Base-by-base conservation (phyloP, 2,329 filamentous ascomycete species). In the Verticillium klebahnii region DNA sequence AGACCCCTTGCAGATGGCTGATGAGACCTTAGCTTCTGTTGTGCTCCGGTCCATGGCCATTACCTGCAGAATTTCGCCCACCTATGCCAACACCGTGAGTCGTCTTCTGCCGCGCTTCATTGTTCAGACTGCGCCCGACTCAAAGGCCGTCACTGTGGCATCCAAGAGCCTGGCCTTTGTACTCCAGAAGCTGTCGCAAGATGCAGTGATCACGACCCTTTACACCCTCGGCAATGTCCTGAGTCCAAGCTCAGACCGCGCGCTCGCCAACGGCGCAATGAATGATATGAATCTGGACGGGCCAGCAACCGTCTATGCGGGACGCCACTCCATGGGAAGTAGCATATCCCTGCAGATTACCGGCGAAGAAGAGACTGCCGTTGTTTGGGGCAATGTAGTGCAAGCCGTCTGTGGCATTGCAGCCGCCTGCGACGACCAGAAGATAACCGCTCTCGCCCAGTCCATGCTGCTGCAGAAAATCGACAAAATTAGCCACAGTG, bases 401-500 rank as follows among this genome's bases (percentile, higher is more conserved):
- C 89, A 96, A 71, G 92, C 94, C 0, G 94, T 99, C 64, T 94
- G 96, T 62, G 89, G 88, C n/a, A 92, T 99, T 72, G 92, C 95
- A 1, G 86, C 84, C 25, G 88, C 86, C 62, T 93, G 89, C 71
- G 85, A 89, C 57, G 93, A 99, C 69, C 88, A 92, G 63, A 97
- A 97, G 76, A 96, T 99, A 60, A 95, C 90, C 7, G 93, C 93
- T 5, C 80, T 99, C 59, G 94, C 93, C 2, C 90, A 97, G 69
- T 96, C 93, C 1, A 97, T 99, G 88, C 85, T 99, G 29, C 78
- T 97, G n/a, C 95, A 99, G 71, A 98, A 99, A 74, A 85, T 98
- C 62, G 89, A 90, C 64, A 94, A 95, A 74, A 87, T 97, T 61
- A 95, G 87, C 70, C 82, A 85, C 63, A 79, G 84, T 5, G 90